Percentiles rank a stretch among this genome's conserved stretches.
These are phyloP conservation scores for Exophiala bonariae DNA, from an alignment of 2,329 filamentous ascomycete genomes.

Conservation along the genomic window DNA sequence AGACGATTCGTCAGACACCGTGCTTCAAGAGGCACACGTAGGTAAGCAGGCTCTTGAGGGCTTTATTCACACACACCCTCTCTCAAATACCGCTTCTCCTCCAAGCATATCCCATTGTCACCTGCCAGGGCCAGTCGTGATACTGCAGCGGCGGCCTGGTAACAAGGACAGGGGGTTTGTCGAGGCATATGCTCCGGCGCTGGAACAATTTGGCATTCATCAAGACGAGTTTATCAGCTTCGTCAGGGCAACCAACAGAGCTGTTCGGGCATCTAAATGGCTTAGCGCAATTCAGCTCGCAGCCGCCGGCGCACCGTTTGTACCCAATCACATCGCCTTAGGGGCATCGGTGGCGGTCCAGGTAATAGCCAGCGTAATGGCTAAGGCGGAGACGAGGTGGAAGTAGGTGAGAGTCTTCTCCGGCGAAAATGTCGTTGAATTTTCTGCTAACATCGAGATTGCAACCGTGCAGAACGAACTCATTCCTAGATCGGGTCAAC, in stretches of 20 bases:
- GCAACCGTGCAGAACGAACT: constrained; percentile 44
- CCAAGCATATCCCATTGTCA: neutral
- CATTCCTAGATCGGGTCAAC: constrained; percentile 57
- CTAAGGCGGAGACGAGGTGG: constrained; percentile 38
- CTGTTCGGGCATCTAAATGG: constrained; percentile 5
- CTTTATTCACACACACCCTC: constrained; percentile 5
- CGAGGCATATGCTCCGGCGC: constrained; percentile 51
- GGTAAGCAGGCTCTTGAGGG: constrained; percentile 1
- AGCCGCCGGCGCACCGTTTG: constrained; percentile 39
- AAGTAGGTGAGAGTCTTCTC: constrained; percentile 31
- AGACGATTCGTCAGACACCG: no score
- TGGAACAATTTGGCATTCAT: constrained; percentile 47
- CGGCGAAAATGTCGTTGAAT: neutral
- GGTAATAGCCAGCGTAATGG: constrained; percentile 42
- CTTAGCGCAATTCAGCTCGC: constrained; percentile 18
- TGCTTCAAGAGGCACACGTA: neutral
- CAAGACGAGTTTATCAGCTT: constrained; percentile 51
- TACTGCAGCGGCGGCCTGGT: constrained; percentile 53
- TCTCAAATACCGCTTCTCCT: neutral
- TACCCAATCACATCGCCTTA: constrained; percentile 43
- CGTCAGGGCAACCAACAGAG: constrained; percentile 44
- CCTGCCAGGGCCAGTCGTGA: constrained; percentile 43
- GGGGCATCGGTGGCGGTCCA: constrained; percentile 47
- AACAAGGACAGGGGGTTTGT: constrained; percentile 51
- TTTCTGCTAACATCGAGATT: neutral